Conservation (phyloP, 2,329 filamentous ascomycete genomes). For the Albifimbria verrucaria region DNA sequence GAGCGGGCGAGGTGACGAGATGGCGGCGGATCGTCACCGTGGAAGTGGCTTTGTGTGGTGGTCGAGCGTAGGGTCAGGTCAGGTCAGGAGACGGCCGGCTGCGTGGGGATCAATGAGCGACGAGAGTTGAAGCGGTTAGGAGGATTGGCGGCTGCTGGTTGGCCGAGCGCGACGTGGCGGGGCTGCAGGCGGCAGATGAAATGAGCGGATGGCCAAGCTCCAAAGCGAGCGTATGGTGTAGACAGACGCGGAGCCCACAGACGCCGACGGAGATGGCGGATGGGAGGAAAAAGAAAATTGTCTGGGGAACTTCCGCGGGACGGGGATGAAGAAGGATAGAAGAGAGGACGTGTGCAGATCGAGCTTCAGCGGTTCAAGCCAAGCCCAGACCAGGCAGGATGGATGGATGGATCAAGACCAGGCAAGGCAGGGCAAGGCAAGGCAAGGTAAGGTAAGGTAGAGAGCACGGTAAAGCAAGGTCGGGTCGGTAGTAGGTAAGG, state of each 20-base stretch:
- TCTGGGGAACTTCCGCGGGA: background rate
- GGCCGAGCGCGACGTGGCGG: background rate
- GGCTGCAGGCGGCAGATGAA: background rate
- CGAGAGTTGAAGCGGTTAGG: constrained; percentile 1
- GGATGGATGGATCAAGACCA: background rate
- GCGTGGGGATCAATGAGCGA: background rate
- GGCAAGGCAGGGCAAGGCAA: background rate
- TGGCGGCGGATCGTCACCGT: background rate
- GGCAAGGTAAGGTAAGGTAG: background rate
- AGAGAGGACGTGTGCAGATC: background rate
- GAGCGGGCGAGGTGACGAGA: background rate
- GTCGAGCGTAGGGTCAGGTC: background rate
- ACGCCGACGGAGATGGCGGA: constrained; percentile 26
- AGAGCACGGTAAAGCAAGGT: background rate
- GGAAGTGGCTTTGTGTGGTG: background rate
- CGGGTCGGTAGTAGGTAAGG: background rate
- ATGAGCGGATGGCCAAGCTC: background rate
- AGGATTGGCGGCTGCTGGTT: background rate
- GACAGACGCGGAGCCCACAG: constrained; percentile 9
- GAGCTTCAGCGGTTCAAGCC: background rate
- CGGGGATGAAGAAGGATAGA: background rate
- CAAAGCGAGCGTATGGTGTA: background rate
- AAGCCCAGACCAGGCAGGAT: background rate
- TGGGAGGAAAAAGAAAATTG: background rate
- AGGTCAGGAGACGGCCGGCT: background rate